Evolutionary conservation across 176 grass and related monocot species (phyloP), one percentile per base, ranked within the genome.

Genomic region (Carex kokanica): DNA sequence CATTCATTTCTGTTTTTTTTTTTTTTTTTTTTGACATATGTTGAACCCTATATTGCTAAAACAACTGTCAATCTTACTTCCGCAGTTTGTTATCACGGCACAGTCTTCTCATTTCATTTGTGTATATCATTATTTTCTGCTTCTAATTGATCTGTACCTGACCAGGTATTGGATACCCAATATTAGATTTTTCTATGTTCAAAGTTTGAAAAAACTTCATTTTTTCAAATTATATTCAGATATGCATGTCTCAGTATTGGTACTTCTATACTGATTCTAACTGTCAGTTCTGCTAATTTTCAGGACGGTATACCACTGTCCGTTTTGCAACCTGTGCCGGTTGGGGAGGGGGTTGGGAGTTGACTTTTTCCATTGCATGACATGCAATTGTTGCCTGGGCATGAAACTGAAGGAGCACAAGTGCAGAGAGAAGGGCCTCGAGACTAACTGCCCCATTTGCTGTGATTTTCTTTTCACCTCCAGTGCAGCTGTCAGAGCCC

Each of bases 291-390:
- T 66, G 31, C 20, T 68, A 31, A 34, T 85, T 83, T 74, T 87
- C 89, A 99, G 96, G 93, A 91, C 79, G 8, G 93, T 99, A 6
- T 99, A 99, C 78, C 96, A 99, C 74, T 99, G 96, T 58, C 96
- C 96, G 0, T 99, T 95, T 86, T 99, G 96, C 88, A 99, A 99
- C 74, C 89, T 99, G 47, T 99, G 96, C 74, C 96, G 96, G 69
- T 88, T 99, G 82, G 96, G 96, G 32, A 95, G 93, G 88, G 96
- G 96, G 62, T 91, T 99, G 65, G 96, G 96, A 68, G 87, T 93
- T 1, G 96, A 99, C 86, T 99, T 99, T 84, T 99, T 99, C 65
- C 96, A 99, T 81, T 99, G 96, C 88, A 99, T 99, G 96, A 99
- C 88, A 78, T 99, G 96, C 96, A 99, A 99, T 86, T 99, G 96